Percentiles rank a stretch among this genome's conserved stretches.
Evolutionary conservation across 768 basidiomycete species (phyloP).

Genomic region (Trametes sanguinea): DNA sequence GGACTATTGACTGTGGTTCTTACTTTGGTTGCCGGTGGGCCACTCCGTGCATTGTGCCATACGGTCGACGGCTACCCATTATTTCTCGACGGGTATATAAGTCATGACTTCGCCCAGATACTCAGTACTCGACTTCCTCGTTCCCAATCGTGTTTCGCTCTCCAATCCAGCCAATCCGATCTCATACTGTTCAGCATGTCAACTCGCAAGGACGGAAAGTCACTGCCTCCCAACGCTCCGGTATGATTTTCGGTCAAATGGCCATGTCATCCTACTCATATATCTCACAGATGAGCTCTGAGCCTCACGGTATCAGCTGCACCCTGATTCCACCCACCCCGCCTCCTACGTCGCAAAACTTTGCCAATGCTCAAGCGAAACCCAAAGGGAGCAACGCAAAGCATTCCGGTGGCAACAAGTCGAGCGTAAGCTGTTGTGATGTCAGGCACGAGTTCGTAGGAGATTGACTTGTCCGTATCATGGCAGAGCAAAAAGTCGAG

Average conservation of each 20-base stretch:
- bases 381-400: not conserved
- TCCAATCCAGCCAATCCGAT: not conserved
- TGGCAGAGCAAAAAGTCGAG: not conserved
- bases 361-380: not conserved
- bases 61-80: no score
- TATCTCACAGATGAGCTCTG: not conserved
- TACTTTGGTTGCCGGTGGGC: no score
- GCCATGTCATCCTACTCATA: no score
- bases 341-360: slow-evolving; percentile 9
- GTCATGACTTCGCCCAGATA: no score
- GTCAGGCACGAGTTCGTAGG: not conserved
- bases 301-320: slow-evolving; percentile 14
- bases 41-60: no score
- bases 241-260: not conserved
- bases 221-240: slow-evolving; percentile 4
- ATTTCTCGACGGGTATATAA: no score
- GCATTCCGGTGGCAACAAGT: not conserved
- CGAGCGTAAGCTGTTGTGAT: not conserved
- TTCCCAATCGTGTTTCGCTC: not conserved
- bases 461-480: not conserved
- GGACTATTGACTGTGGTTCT: no score
- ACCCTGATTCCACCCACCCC: slow-evolving; percentile 6
- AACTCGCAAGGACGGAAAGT: not conserved
- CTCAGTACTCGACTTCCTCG: not conserved
- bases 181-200: not conserved